phyloP scores from a whole-genome alignment of 75 land plant species.

The Isoetes taiwanensis region DNA sequence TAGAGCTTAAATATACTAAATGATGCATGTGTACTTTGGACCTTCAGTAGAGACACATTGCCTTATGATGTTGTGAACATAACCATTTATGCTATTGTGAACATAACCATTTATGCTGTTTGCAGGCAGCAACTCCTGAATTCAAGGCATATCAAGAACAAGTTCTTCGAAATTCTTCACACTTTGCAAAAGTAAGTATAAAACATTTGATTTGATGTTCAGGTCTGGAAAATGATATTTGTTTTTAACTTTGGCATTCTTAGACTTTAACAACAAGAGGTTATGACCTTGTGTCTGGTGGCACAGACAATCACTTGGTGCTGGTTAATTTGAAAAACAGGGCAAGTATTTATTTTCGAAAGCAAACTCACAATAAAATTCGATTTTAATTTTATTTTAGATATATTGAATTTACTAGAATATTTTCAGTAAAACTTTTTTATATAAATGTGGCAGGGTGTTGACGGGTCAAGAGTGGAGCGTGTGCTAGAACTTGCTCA shows the following conservation, averaged over 20 bases:
- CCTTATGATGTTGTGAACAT: too few species aligned
- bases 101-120: too few species aligned
- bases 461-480: slow-evolving; percentile 97
- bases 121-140: slow-evolving; percentile 80
- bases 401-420: neutral
- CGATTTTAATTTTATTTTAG: neutral
- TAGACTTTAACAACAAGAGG: slow-evolving; percentile 61
- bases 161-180: slow-evolving; percentile 72
- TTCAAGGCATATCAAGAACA: slow-evolving; percentile 88
- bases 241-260: too few species aligned
- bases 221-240: too few species aligned
- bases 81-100: too few species aligned
- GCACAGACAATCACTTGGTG: slow-evolving; percentile 89
- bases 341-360: slow-evolving; percentile 24
- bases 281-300: slow-evolving; percentile 89
- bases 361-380: neutral
- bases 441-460: slow-evolving; percentile 40
- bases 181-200: slow-evolving; percentile 72
- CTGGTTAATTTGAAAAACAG: slow-evolving; percentile 81
- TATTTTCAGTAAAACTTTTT: neutral
- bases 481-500: slow-evolving; percentile 88
- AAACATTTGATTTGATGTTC: too few species aligned
- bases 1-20: too few species aligned
- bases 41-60: too few species aligned
- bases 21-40: too few species aligned